Conservation (phyloP, 768 basidiomycete species). For the Cubamyces sp. region DNA sequence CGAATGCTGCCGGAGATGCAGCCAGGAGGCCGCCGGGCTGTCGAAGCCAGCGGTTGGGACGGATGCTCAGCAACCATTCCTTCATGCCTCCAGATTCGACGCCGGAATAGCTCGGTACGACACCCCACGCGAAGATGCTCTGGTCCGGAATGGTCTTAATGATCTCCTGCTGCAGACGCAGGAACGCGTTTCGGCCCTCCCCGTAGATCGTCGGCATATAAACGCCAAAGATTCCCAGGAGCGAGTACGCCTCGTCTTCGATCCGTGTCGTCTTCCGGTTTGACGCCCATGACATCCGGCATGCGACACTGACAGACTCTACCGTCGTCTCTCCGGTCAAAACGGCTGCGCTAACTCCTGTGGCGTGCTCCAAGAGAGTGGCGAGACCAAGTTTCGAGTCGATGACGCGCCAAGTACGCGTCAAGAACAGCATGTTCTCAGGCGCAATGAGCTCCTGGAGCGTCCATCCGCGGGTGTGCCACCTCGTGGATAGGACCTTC, state of each 20-base stretch:
- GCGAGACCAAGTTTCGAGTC: conserved; percentile 16
- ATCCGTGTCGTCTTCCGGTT: conserved; percentile 18
- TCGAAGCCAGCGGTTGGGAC: no score
- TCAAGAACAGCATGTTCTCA: conserved; percentile 9
- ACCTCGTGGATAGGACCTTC: conserved; percentile 15
- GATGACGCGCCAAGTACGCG: conserved; percentile 12
- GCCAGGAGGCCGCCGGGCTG: no score
- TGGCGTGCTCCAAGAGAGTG: conserved; percentile 13
- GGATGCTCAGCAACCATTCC: no score
- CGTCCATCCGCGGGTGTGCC: conserved; percentile 23
- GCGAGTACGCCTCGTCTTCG: conserved; percentile 25
- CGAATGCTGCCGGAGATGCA: no score
- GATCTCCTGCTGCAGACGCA: conserved; percentile 23
- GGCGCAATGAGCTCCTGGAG: conserved; percentile 26
- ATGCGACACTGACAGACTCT: conserved; percentile 18
- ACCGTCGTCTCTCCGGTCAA: conserved; percentile 9
- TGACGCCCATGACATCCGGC: conserved; percentile 25
- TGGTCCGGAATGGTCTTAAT: conserved; percentile 20
- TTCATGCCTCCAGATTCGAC: no score
- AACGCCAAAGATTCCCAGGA: conserved; percentile 24
- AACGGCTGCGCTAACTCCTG: conserved; percentile 8
- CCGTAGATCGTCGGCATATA: conserved; percentile 23
- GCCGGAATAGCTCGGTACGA: no score
- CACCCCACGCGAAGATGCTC: conserved; percentile 22
- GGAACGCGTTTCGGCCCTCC: conserved; percentile 19